A percentile compares a stretch with the other conserved stretches of the same genome.
These are phyloP conservation scores for Pleurotus citrinopileatus DNA, from an alignment of 768 basidiomycete genomes.

Conservation along the genomic window DNA sequence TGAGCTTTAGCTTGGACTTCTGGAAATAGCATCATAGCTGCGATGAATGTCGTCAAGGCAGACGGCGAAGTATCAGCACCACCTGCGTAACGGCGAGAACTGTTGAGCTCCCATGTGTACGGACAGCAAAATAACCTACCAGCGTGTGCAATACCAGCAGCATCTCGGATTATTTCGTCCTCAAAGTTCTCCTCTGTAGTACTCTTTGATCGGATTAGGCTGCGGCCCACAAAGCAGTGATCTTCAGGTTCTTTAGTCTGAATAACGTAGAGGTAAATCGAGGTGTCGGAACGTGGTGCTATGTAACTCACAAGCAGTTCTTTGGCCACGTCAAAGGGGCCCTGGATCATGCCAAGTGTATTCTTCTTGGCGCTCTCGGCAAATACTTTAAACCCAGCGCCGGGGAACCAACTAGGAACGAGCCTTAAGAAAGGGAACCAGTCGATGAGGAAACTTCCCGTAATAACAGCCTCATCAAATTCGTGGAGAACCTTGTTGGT, in stretches of 20 bases:
- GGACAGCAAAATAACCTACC: background rate
- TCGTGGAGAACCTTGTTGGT: constrained; percentile 4
- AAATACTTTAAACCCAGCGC: constrained; percentile 25
- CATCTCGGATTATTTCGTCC: constrained; percentile 1
- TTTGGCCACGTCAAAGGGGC: background rate
- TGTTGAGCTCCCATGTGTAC: background rate
- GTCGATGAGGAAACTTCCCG: constrained; percentile 12
- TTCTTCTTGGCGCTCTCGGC: background rate
- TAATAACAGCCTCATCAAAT: constrained; percentile 1
- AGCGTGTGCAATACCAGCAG: background rate
- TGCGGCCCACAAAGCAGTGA: too few relatives aligned
- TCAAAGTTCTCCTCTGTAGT: too few relatives aligned
- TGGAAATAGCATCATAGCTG: constrained; percentile 17
- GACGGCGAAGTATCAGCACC: constrained; percentile 33
- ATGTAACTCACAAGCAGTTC: background rate
- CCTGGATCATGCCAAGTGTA: background rate
- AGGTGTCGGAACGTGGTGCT: background rate
- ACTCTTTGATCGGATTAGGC: too few relatives aligned
- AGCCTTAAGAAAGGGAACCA: constrained; percentile 16
- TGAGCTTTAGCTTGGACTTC: constrained; percentile 17
- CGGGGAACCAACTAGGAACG: constrained; percentile 34
- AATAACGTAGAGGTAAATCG: background rate
- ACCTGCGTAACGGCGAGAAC: constrained; percentile 19
- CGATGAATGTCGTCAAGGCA: constrained; percentile 8
- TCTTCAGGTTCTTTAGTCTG: too few relatives aligned